phyloP scores from a whole-genome alignment of 371 early-diverging fungal genomes.

The Saksenaea oblongispora region DNA sequence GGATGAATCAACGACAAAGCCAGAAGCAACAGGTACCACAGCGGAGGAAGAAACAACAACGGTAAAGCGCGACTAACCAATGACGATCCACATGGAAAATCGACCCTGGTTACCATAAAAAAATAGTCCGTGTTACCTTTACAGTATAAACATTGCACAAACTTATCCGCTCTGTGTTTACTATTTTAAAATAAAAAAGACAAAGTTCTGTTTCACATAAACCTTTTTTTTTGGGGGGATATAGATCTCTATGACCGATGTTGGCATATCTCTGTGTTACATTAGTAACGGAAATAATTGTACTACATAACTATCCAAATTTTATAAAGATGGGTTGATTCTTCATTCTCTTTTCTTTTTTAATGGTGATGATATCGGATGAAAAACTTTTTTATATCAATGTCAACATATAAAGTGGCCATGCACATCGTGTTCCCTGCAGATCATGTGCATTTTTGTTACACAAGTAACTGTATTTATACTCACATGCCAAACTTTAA shows the following conservation, averaged over 20 bases:
- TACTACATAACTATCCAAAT: background rate
- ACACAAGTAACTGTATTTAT: slow-evolving; percentile 1
- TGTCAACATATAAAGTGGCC: background rate
- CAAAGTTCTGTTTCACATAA: background rate
- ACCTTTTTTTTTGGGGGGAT: background rate
- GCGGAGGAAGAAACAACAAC: background rate
- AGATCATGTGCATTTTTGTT: slow-evolving; percentile 4
- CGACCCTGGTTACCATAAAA: background rate
- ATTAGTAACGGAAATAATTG: background rate
- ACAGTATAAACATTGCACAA: background rate
- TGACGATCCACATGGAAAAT: background rate
- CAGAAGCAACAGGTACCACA: background rate
- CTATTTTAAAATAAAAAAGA: background rate
- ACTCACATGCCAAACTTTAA: slow-evolving; percentile 4
- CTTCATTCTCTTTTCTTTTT: background rate
- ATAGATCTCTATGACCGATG: background rate
- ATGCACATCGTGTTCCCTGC: background rate
- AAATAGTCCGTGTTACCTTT: background rate
- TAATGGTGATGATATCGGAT: too few relatives aligned
- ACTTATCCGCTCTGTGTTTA: background rate
- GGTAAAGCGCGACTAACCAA: slow-evolving; percentile 8
- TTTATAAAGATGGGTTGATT: too few relatives aligned
- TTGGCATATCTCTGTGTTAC: background rate
- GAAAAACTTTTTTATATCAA: background rate
- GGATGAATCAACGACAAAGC: slow-evolving; percentile 8